These are phyloP conservation scores for Acacia acuminata DNA, from an alignment of 306 rosid genomes.

Conservation along the genomic window DNA sequence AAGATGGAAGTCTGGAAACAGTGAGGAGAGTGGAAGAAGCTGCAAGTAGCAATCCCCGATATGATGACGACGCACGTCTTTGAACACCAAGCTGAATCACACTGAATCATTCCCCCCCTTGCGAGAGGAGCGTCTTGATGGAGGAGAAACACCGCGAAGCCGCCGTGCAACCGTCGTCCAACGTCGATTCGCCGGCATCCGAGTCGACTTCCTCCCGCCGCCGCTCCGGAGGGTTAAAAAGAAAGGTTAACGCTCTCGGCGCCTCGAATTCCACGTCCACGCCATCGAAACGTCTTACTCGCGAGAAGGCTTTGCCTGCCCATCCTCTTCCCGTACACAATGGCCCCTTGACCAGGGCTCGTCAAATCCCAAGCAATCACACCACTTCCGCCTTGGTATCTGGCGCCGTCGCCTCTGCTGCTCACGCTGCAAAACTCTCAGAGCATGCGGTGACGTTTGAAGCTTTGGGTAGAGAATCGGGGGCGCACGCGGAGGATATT, in stretches of 20 bases:
- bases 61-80: neutral
- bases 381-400: slow-evolving; percentile 11
- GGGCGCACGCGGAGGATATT: slow-evolving; percentile 39
- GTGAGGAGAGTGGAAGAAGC: neutral
- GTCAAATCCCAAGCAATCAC: slow-evolving; percentile 53
- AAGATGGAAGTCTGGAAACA: neutral
- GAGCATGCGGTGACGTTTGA: slow-evolving; percentile 15
- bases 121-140: slow-evolving; percentile 30
- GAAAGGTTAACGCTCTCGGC: slow-evolving; percentile 50
- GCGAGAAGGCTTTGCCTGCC: slow-evolving; percentile 55
- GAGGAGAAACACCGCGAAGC: slow-evolving; percentile 73
- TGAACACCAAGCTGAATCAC: neutral
- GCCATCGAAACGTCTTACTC: slow-evolving; percentile 62
- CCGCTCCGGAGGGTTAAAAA: slow-evolving; percentile 56
- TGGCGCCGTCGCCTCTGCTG: neutral
- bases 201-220: slow-evolving; percentile 63
- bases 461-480: slow-evolving; percentile 27
- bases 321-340: slow-evolving; percentile 50
- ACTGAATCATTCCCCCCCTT: neutral
- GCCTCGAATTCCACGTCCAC: slow-evolving; percentile 49
- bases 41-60: slow-evolving; percentile 14
- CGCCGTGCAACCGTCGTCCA: slow-evolving; percentile 39
- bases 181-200: slow-evolving; percentile 48
- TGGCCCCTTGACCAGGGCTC: slow-evolving; percentile 82
- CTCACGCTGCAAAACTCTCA: slow-evolving; percentile 28